phyloP scores from a whole-genome alignment of 1,139 yeast species.

The Debaryomyces fabryi region DNA sequence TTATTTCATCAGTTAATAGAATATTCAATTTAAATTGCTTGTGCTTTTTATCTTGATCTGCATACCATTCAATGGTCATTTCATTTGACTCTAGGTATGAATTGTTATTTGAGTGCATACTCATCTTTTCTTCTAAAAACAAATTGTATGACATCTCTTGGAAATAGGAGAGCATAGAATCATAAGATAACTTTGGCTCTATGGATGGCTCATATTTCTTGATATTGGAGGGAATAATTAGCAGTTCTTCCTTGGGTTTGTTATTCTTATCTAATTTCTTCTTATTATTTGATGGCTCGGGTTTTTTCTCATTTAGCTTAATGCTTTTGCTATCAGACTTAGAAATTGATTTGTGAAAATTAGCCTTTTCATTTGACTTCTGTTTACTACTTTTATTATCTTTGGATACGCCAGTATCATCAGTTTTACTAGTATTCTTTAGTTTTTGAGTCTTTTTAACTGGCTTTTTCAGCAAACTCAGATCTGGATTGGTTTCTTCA shows the following conservation, averaged over 20 bases:
- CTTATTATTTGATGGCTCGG: background rate
- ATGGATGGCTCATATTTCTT: constrained; percentile 30
- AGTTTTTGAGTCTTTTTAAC: background rate
- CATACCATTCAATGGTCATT: constrained; percentile 55
- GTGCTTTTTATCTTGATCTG: constrained; percentile 46
- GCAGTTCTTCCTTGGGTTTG: constrained; percentile 8
- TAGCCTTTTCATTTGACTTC: background rate
- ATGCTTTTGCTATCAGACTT: background rate
- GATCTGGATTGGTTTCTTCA: background rate
- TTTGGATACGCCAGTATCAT: background rate
- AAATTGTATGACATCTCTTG: constrained; percentile 62
- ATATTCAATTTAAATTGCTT: constrained; percentile 41
- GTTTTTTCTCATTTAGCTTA: background rate
- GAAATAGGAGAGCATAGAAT: constrained; percentile 53
- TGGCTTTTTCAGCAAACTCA: background rate
- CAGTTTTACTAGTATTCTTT: background rate
- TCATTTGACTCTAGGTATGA: constrained; percentile 38
- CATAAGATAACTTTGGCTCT: constrained; percentile 50
- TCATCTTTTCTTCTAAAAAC: constrained; percentile 59
- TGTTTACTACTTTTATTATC: background rate
- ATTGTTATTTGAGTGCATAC: constrained; percentile 45
- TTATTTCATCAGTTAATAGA: constrained; percentile 39
- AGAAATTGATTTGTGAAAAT: background rate
- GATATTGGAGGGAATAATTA: constrained; percentile 30
- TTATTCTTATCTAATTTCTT: background rate